Evolutionary conservation across 768 basidiomycete species (phyloP), one percentile per base, ranked within the genome.

Genomic region (Naganishia friedmannii): DNA sequence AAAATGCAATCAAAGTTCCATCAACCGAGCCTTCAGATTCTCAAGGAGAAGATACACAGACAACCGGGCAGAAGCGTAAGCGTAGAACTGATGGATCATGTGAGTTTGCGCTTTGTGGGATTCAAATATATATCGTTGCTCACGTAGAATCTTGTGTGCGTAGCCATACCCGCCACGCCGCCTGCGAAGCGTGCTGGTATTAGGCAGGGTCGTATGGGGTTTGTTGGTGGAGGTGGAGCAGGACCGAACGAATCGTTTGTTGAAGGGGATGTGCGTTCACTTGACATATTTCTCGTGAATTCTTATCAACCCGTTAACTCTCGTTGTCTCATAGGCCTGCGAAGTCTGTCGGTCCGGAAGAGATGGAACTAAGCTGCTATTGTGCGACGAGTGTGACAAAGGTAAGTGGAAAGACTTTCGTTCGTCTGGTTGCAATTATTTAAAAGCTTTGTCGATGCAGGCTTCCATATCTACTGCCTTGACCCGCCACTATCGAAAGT

Each of bases 381-480:
- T 99, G 1, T 92, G 90, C 79, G 90, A 92, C 78, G 90, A 88
- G 28, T 92, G 90, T 79, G 91, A 92, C 81, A 86, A 87, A 72
- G 90, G 89, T 63, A 37, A 19, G 34, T 58, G 65, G 46, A 53
- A 28, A 1, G n/a, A n/a, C n/a, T 51, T 23, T 26, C 48, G 1
- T 21, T 53, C 28, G 58, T 17, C 31, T 69, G 54, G 29, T 70
- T 15, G 63, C 65, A 67, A 48, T 75, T 46, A 66, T 54, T 46
- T 32, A 63, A 58, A 17, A 53, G n/a, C 54, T 19, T 72, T 72
- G 75, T 70, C 69, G 72, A 4, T 71, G 94, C 92, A 95, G 60
- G 60, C 4, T 99, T 92, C 83, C 96, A 99, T 82, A 96, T 91
- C 83, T 93, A 90, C 80, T 99, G 96, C 79, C 88, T 99, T 69